A percentile compares a stretch with the other conserved stretches of the same genome.
Conservation (phyloP, 306 rosid species). For the Urtica urens region DNA sequence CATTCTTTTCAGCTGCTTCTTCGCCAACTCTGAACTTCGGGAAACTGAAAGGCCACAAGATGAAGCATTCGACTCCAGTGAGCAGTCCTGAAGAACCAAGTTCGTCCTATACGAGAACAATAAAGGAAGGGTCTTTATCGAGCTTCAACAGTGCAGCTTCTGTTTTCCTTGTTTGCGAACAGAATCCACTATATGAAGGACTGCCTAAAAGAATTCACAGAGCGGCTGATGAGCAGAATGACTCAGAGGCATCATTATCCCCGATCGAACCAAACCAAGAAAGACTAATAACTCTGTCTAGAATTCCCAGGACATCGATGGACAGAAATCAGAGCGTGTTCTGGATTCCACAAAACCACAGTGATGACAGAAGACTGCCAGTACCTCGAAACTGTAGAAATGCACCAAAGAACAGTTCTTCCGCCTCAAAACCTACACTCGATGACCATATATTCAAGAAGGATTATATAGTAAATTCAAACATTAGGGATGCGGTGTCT, state of each 20-base stretch:
- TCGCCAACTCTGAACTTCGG: conserved; percentile 42
- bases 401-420: conserved; percentile 31
- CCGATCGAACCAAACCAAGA: conserved; percentile 37
- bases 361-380: conserved; percentile 32
- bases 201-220: conserved; percentile 21
- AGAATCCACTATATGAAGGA: conserved; percentile 70
- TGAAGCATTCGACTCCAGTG: conserved; percentile 75
- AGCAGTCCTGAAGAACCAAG: conserved; percentile 75
- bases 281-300: conserved; percentile 25
- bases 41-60: conserved; percentile 37
- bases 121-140: conserved; percentile 42
- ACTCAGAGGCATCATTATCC: conserved; percentile 28
- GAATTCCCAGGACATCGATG: conserved; percentile 28
- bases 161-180: conserved; percentile 57
- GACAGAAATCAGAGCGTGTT: conserved; percentile 25
- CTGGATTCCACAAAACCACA: conserved; percentile 52
- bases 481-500: conserved; percentile 52
- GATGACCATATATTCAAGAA: conserved; percentile 34
- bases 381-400: conserved; percentile 18
- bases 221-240: conserved; percentile 23
- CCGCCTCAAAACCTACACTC: conserved; percentile 35
- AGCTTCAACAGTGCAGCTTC: conserved; percentile 52
- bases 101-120: conserved; percentile 45
- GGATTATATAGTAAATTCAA: conserved; percentile 31
- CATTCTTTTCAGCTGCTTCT: conserved; percentile 65